These are phyloP conservation scores for Betula pendula DNA, from an alignment of 306 rosid genomes.

Conservation along the genomic window DNA sequence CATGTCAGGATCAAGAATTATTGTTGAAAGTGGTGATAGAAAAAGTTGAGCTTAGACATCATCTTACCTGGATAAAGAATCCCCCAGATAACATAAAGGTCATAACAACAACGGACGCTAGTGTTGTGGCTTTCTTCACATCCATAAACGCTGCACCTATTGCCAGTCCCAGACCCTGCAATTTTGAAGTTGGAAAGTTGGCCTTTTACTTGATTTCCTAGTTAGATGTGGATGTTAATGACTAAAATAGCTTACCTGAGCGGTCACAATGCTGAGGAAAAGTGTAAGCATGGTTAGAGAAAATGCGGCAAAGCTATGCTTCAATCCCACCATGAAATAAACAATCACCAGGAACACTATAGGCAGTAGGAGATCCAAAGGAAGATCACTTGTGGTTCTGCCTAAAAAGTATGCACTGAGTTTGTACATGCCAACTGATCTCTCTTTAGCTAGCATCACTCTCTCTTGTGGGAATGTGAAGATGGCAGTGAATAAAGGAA, in stretches of 20 bases:
- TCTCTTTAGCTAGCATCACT: slow-evolving; percentile 2
- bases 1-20: neutral
- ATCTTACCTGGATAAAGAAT: slow-evolving; percentile 1
- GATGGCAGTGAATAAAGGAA: neutral
- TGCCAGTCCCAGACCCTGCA: slow-evolving; percentile 2
- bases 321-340: slow-evolving; percentile 9
- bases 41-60: neutral
- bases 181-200: too few species aligned
- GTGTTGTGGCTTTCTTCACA: neutral
- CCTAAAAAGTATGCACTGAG: slow-evolving; percentile 6
- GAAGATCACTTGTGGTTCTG: slow-evolving; percentile 11
- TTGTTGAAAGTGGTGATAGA: too few species aligned
- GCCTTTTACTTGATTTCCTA: too few species aligned
- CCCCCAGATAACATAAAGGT: slow-evolving; percentile 5
- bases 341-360: neutral
- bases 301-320: neutral
- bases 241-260: neutral
- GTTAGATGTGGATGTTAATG: neutral
- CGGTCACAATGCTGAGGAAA: neutral
- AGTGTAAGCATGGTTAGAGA: neutral
- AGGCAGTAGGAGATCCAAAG: neutral
- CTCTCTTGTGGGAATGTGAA: slow-evolving; percentile 5
- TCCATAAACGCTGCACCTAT: slow-evolving; percentile 5
- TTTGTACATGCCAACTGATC: neutral
- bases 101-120: slow-evolving; percentile 1